Conservation (phyloP, 148 eudicot genomes). For the Amaranthus palmeri region DNA sequence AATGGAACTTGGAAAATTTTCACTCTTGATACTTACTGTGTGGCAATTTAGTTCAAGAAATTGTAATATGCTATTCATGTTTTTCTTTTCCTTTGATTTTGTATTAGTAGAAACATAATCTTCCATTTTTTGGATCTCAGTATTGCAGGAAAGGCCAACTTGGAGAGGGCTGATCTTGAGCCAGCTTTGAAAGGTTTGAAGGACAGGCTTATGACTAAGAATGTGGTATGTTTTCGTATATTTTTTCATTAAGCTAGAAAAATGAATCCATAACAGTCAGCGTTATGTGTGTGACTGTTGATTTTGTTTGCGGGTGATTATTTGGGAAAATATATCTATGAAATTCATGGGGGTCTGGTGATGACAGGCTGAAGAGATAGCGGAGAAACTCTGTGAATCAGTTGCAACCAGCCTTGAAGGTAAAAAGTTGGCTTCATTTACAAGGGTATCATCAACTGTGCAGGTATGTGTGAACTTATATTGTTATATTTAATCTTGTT, state of each 20-base stretch:
- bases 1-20: too few relatives aligned
- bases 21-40: too few relatives aligned
- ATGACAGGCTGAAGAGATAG: conserved; percentile 89
- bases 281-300: neutral
- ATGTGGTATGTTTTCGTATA: conserved; percentile 74
- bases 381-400: conserved; percentile 94
- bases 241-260: neutral
- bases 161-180: conserved; percentile 85
- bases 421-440: conserved; percentile 81
- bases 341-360: conserved; percentile 16
- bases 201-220: conserved; percentile 97
- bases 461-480: conserved; percentile 42
- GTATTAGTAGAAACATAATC: conserved; percentile 1
- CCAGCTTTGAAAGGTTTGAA: conserved; percentile 92
- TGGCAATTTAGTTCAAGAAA: too few relatives aligned
- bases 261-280: neutral
- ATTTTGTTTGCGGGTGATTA: neutral
- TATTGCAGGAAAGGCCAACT: conserved; percentile 92
- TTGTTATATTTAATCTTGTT: neutral
- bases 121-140: conserved; percentile 39
- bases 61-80: neutral
- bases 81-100: neutral
- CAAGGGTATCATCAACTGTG: conserved; percentile 82
- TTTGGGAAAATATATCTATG: neutral
- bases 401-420: conserved; percentile 90